phyloP scores from a whole-genome alignment of 1,284 basidiomycete species.

The Rhodotorula sp. region DNA sequence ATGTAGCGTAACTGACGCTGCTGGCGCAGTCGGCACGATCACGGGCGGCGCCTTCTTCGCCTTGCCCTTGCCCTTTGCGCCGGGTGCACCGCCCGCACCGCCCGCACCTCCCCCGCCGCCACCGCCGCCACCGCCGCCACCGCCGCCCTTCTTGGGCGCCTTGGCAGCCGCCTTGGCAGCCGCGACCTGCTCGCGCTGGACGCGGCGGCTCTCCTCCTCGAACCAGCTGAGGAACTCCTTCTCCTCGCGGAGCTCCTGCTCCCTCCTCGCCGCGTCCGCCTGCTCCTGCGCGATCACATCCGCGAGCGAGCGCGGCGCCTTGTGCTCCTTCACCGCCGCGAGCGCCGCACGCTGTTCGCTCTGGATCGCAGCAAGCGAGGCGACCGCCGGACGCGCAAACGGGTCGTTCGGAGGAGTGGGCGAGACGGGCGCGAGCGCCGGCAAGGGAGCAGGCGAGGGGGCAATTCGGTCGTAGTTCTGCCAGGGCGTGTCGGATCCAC shows the following conservation, averaged over 20 bases:
- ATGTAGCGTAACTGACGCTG: background rate
- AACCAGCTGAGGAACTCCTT: constrained; percentile 47
- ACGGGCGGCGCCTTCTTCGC: background rate
- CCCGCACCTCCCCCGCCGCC: background rate
- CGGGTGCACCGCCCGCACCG: background rate
- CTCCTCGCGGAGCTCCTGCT: constrained; percentile 42
- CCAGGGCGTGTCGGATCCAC: constrained; percentile 45
- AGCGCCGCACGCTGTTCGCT: constrained; percentile 6
- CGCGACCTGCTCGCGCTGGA: constrained; percentile 6
- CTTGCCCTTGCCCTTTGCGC: constrained; percentile 8
- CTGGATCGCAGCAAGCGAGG: background rate
- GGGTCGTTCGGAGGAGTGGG: constrained; percentile 43
- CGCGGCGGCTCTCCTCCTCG: constrained; percentile 42
- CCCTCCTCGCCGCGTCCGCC: constrained; percentile 18
- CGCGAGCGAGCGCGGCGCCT: constrained; percentile 37
- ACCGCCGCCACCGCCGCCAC: background rate
- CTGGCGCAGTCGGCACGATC: background rate
- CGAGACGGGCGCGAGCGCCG: constrained; percentile 48
- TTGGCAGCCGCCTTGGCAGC: background rate
- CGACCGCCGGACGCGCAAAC: constrained; percentile 15
- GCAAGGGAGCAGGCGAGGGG: constrained; percentile 42
- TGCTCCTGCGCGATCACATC: constrained; percentile 47
- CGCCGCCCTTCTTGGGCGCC: constrained; percentile 1
- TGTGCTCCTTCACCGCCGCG: constrained; percentile 21
- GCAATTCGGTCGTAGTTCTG: constrained; percentile 44